Evolutionary conservation across 805 yeast genomes (phyloP).

Genomic region (Sugiyamaella boreocaroliniensis): DNA sequence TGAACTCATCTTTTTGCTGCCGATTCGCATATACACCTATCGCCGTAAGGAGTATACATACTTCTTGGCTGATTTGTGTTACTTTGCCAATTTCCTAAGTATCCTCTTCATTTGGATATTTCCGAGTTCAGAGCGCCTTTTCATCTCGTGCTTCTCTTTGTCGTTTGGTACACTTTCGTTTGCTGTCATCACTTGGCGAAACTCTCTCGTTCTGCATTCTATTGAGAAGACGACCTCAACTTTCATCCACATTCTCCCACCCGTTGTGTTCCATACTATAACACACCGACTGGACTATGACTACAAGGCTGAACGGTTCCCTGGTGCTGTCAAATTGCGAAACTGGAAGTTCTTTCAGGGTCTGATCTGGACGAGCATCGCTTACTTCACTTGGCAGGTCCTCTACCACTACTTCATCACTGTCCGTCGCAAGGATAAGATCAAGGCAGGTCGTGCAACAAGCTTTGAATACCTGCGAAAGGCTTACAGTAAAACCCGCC

Average conservation of each 20-base stretch:
- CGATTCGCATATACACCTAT: conserved; percentile 77
- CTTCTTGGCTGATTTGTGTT: conserved; percentile 87
- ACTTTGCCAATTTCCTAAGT: conserved; percentile 72
- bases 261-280: conserved; percentile 76
- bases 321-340: conserved; percentile 67
- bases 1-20: conserved; percentile 59
- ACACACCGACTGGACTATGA: conserved; percentile 65
- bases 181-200: conserved; percentile 95
- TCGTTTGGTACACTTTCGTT: conserved; percentile 84
- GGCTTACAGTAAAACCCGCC: conserved; percentile 52
- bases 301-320: conserved; percentile 52
- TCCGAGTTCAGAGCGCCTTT: conserved; percentile 66
- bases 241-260: conserved; percentile 87
- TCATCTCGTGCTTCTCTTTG: conserved; percentile 77
- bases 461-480: conserved; percentile 79
- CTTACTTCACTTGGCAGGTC: conserved; percentile 86
- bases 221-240: conserved; percentile 89
- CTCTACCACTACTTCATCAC: conserved; percentile 89
- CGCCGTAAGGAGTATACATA: conserved; percentile 75
- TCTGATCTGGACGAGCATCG: conserved; percentile 68
- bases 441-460: conserved; percentile 78
- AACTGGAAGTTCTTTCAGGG: conserved; percentile 69
- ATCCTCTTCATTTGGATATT: conserved; percentile 73
- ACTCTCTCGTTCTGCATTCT: conserved; percentile 84
- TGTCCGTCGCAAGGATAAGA: conserved; percentile 66